These are phyloP conservation scores for Chaetomium strumarium DNA, from an alignment of 2,329 filamentous ascomycete species.

Conservation along the genomic window DNA sequence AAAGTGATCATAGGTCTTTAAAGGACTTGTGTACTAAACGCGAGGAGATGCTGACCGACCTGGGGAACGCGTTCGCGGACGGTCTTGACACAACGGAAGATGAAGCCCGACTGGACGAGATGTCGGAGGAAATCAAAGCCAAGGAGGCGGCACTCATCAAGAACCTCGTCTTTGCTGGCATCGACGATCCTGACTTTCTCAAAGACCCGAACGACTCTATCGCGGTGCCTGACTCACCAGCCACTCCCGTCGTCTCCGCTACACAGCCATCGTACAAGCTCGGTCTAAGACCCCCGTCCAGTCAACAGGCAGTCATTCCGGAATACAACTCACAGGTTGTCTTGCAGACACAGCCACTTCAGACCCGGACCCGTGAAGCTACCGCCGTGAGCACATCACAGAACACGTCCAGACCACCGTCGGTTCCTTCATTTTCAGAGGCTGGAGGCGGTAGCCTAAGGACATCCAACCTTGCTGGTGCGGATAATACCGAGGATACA, in stretches of 20 bases:
- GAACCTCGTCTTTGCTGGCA: slow-evolving; percentile 39
- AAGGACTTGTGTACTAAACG: slow-evolving; percentile 37
- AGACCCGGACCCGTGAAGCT: neutral
- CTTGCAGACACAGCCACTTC: slow-evolving; percentile 35
- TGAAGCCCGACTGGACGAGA: slow-evolving; percentile 43
- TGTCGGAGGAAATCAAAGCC: slow-evolving; percentile 40
- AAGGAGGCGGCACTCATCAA: slow-evolving; percentile 39
- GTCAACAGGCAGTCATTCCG: slow-evolving; percentile 29
- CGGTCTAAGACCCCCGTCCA: slow-evolving; percentile 29
- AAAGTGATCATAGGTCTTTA: slow-evolving; percentile 38
- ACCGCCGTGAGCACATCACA: neutral
- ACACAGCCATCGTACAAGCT: slow-evolving; percentile 36
- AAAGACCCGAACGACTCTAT: slow-evolving; percentile 28
- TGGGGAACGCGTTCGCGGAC: slow-evolving; percentile 46
- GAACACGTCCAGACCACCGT: neutral
- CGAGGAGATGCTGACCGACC: slow-evolving; percentile 41
- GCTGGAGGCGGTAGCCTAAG: neutral
- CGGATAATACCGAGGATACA: neutral
- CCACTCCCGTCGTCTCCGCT: slow-evolving; percentile 36
- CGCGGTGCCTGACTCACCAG: slow-evolving; percentile 24
- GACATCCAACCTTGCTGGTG: neutral
- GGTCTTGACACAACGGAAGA: slow-evolving; percentile 47
- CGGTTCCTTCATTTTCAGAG: neutral
- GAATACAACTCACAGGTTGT: slow-evolving; percentile 42
- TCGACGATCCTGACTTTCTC: slow-evolving; percentile 38